Percentiles rank a stretch among this genome's conserved stretches.
Evolutionary conservation across 352 stramenopile genomes (phyloP).

Genomic region (Globisporangium paddicum): DNA sequence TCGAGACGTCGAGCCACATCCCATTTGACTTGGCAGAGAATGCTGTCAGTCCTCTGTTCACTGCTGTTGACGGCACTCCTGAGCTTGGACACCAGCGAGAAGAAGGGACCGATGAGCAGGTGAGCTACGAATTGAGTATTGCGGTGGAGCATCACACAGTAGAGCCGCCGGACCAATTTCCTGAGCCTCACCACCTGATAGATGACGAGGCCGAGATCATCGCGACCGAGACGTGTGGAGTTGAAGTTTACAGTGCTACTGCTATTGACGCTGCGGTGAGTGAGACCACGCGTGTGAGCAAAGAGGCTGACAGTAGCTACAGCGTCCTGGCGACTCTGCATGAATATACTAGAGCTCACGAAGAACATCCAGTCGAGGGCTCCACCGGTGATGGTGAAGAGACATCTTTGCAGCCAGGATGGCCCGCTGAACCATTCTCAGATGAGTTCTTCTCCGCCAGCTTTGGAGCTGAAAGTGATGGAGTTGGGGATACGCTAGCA

Average conservation of each 20-base stretch:
- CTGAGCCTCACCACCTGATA: background rate
- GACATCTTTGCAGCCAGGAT: background rate
- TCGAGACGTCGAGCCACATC: background rate
- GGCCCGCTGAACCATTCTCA: no score
- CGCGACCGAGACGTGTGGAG: background rate
- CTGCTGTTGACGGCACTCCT: background rate
- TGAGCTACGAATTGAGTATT: background rate
- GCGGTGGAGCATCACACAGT: background rate
- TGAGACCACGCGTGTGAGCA: background rate
- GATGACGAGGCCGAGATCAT: background rate
- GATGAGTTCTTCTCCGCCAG: background rate
- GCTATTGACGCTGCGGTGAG: background rate
- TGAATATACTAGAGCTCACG: background rate
- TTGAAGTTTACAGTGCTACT: background rate
- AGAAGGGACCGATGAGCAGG: background rate
- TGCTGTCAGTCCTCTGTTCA: background rate
- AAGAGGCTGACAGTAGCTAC: background rate
- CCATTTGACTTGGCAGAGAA: background rate
- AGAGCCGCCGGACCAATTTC: background rate
- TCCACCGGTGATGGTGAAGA: background rate
- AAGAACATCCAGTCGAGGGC: background rate
- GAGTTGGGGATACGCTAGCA: background rate
- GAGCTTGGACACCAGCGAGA: background rate
- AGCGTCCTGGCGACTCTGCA: background rate
- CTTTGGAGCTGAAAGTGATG: background rate